These are phyloP conservation scores for Globisporangium sylvaticum DNA, from an alignment of 352 stramenopile species.

Conservation along the genomic window DNA sequence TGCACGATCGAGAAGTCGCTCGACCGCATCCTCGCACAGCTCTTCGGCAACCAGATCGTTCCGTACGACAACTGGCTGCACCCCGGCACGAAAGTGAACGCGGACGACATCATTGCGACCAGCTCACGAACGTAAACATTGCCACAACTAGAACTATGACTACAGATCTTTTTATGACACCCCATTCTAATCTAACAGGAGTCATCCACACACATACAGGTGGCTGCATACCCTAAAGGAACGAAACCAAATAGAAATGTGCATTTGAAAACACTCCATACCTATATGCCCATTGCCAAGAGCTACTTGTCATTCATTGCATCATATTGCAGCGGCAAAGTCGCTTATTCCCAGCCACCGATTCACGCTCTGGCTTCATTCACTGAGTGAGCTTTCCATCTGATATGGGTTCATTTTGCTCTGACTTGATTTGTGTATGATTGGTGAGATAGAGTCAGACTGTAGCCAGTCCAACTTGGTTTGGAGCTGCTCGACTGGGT, in stretches of 20 bases:
- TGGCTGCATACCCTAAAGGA: background rate
- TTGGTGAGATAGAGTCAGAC: too few species aligned
- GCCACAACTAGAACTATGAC: background rate
- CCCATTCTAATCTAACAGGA: slow-evolving; percentile 5
- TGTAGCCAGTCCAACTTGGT: too few species aligned
- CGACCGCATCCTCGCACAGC: slow-evolving; percentile 32
- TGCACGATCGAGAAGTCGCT: slow-evolving; percentile 89
- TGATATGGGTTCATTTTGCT: background rate
- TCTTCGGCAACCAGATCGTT: slow-evolving; percentile 20
- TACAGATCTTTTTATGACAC: background rate
- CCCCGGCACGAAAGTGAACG: slow-evolving; percentile 18
- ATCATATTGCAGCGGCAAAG: background rate
- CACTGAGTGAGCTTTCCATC: background rate
- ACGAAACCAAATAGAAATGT: background rate
- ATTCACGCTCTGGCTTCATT: background rate
- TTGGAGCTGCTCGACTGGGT: too few species aligned
- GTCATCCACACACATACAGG: background rate
- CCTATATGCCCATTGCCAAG: background rate
- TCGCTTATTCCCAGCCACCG: background rate
- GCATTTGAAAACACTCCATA: background rate
- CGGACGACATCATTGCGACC: slow-evolving; percentile 2
- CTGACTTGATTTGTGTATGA: too few species aligned
- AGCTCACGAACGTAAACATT: background rate
- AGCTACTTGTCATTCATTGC: background rate
- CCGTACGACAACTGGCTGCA: slow-evolving; percentile 49